phyloP scores from a whole-genome alignment of 306 rosid species.

The Pueraria montana region DNA sequence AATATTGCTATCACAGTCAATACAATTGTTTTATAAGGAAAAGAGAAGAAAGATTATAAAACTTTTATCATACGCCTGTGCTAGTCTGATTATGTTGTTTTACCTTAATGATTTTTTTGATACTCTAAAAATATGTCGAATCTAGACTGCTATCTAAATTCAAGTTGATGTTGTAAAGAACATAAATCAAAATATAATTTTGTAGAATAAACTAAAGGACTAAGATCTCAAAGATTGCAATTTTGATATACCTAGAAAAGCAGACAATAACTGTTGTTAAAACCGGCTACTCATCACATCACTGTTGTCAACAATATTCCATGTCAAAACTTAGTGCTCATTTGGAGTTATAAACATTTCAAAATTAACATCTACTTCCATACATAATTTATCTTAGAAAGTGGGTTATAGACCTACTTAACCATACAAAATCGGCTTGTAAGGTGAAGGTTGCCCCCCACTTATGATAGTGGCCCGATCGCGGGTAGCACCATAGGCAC shows the following conservation, averaged over 20 bases:
- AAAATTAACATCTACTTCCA: conserved; percentile 16
- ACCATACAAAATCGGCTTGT: too few species aligned
- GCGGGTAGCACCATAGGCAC: too few species aligned
- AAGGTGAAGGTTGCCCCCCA: too few species aligned
- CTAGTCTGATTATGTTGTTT: conserved; percentile 33
- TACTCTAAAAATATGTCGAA: neutral
- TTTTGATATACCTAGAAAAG: conserved; percentile 1
- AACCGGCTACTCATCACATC: conserved; percentile 29
- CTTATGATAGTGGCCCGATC: too few species aligned
- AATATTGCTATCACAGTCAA: neutral
- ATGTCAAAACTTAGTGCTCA: conserved; percentile 29
- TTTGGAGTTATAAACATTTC: conserved; percentile 12
- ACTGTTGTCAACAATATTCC: neutral
- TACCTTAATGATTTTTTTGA: neutral
- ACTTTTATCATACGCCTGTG: neutral
- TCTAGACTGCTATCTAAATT: neutral
- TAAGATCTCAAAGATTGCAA: neutral
- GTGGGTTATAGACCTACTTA: too few species aligned
- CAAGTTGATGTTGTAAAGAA: neutral
- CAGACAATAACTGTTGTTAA: conserved; percentile 14
- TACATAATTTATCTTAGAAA: too few species aligned
- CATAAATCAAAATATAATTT: conserved; percentile 20
- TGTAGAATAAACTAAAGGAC: neutral
- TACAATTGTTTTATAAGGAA: conserved; percentile 2
- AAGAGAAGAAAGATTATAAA: neutral